Percentiles rank a stretch among this genome's conserved stretches.
Conservation (phyloP, 257 asterid genomes). For the Linderniella brevidens region DNA sequence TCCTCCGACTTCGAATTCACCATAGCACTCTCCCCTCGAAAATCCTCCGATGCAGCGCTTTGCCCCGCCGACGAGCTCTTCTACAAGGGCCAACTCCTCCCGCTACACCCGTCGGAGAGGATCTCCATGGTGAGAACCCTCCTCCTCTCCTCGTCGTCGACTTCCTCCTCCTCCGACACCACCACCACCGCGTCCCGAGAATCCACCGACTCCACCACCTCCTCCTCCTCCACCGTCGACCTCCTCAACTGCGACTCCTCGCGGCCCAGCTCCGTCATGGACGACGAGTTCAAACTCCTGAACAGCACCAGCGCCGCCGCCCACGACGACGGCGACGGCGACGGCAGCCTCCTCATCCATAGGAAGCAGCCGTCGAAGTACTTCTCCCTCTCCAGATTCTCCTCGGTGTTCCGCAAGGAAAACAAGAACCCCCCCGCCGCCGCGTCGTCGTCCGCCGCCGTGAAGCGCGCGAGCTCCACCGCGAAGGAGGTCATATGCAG, state of each 20-base stretch:
- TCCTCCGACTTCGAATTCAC: conserved; percentile 84
- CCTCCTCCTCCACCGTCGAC: conserved; percentile 31
- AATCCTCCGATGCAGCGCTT: conserved; percentile 41
- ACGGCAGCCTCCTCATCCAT: background rate
- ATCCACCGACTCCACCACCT: conserved; percentile 50
- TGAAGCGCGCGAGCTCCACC: conserved; percentile 39
- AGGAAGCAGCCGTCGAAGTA: conserved; percentile 17
- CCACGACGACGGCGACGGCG: background rate
- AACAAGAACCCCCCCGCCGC: conserved; percentile 3
- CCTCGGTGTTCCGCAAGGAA: conserved; percentile 68
- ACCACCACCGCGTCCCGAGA: conserved; percentile 76
- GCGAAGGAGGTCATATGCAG: conserved; percentile 57
- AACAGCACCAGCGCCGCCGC: background rate
- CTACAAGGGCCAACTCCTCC: conserved; percentile 82
- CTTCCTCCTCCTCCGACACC: conserved; percentile 65
- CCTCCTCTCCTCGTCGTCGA: conserved; percentile 48
- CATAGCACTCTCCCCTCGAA: conserved; percentile 47
- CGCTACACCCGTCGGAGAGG: conserved; percentile 74
- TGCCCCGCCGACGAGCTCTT: conserved; percentile 92
- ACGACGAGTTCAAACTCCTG: conserved; percentile 44
- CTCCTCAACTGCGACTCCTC: conserved; percentile 33
- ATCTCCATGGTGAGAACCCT: conserved; percentile 75
- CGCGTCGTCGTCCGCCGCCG: conserved; percentile 10
- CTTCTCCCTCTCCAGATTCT: conserved; percentile 57
- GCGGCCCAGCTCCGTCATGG: conserved; percentile 59